These are phyloP conservation scores for Pholiota conissans DNA, from an alignment of 768 basidiomycete genomes.

Conservation along the genomic window DNA sequence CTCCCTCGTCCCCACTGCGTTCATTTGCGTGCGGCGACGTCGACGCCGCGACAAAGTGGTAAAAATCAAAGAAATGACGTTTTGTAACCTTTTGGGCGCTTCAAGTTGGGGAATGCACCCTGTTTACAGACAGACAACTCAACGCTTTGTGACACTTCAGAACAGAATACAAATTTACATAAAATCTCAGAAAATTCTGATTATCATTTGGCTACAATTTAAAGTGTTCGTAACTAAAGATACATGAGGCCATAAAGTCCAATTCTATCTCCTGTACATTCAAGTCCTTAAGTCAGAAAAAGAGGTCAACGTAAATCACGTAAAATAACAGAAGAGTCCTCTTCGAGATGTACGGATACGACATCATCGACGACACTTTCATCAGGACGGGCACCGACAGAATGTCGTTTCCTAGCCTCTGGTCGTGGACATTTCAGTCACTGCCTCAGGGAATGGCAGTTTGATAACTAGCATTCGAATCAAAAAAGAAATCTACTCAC, in stretches of 20 bases:
- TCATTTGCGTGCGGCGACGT: no score
- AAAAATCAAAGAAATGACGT: no score
- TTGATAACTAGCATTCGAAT: constrained; percentile 4
- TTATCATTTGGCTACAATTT: neutral
- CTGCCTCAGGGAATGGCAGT: constrained; percentile 10
- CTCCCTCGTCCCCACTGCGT: no score
- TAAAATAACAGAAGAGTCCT: neutral
- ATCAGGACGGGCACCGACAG: neutral
- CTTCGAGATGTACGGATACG: constrained; percentile 1
- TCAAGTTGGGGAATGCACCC: no score
- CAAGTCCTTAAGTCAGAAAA: neutral
- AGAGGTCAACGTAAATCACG: neutral
- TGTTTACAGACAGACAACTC: no score
- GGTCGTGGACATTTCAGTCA: constrained; percentile 7
- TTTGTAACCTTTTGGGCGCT: no score
- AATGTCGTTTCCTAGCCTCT: constrained; percentile 9
- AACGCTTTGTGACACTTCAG: no score
- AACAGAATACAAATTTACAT: no score
- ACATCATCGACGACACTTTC: constrained; percentile 4
- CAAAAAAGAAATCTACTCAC: constrained; percentile 17
- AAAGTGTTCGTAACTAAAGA: neutral
- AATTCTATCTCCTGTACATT: neutral
- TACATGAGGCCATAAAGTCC: neutral
- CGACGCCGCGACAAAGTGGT: no score
- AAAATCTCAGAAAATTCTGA: no score